Evolutionary conservation across 768 basidiomycete species (phyloP).

Genomic region (Neoboletus magnificus): DNA sequence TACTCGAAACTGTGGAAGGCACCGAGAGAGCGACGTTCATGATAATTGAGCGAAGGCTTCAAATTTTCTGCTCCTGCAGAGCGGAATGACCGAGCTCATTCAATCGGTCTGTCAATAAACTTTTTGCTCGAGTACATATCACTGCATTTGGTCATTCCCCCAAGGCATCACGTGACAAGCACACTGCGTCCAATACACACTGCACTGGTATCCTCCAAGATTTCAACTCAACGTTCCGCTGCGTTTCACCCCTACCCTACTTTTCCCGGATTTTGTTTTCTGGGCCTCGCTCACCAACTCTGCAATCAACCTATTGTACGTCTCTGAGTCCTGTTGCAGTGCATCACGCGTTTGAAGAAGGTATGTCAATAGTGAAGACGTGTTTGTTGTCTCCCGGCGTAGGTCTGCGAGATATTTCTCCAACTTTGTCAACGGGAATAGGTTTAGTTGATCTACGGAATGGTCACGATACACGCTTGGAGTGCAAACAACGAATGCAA

Average conservation of each 20-base stretch:
- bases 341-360: conserved; percentile 78
- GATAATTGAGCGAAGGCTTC: neutral
- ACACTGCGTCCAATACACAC: neutral
- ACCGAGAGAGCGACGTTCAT: conserved; percentile 94
- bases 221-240: conserved; percentile 44
- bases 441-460: conserved; percentile 59
- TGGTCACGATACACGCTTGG: conserved; percentile 2
- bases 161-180: conserved; percentile 15
- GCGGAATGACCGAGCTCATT: neutral
- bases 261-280: conserved; percentile 70
- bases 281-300: conserved; percentile 92
- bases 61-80: neutral
- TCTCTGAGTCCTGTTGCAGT: conserved; percentile 83
- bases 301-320: conserved; percentile 86
- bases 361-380: conserved; percentile 75
- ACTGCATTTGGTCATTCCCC: conserved; percentile 12
- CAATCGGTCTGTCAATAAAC: conserved; percentile 2
- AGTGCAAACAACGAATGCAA: neutral
- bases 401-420: conserved; percentile 68
- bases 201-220: neutral
- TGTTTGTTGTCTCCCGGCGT: conserved; percentile 66
- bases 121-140: conserved; percentile 8
- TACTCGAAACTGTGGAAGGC: conserved; percentile 76
- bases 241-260: conserved; percentile 43
- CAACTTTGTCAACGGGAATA: conserved; percentile 66